Conservation (phyloP, 2,329 filamentous ascomycete species). For the Eutypella sp. region DNA sequence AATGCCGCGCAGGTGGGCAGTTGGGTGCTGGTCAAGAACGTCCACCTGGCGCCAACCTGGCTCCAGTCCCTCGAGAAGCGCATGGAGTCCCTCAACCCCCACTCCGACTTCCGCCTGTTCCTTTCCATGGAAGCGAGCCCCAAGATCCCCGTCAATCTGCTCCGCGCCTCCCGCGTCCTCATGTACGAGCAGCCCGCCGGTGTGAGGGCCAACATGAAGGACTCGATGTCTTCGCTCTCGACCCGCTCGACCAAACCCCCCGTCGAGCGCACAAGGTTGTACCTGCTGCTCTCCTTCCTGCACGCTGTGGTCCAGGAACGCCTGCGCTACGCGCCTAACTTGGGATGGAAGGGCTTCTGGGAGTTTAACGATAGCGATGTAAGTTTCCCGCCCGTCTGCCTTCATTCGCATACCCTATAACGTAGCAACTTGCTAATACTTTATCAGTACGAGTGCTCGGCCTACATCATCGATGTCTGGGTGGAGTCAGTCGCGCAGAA, state of each 20-base stretch:
- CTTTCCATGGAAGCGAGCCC: slow-evolving; percentile 95
- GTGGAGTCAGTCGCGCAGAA: slow-evolving; percentile 76
- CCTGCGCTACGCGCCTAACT: slow-evolving; percentile 83
- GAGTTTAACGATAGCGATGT: slow-evolving; percentile 99
- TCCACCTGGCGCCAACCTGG: slow-evolving; percentile 94
- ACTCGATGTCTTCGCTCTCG: slow-evolving; percentile 81
- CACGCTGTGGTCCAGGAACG: slow-evolving; percentile 95
- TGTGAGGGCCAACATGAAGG: slow-evolving; percentile 97
- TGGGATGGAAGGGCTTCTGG: slow-evolving; percentile 99
- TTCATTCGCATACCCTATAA: slow-evolving; percentile 1
- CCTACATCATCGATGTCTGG: slow-evolving; percentile 94
- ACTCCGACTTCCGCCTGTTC: slow-evolving; percentile 90
- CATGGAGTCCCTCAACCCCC: slow-evolving; percentile 90
- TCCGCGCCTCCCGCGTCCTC: slow-evolving; percentile 86
- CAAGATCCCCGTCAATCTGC: slow-evolving; percentile 93
- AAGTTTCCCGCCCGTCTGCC: slow-evolving; percentile 42
- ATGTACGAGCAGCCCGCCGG: slow-evolving; percentile 99
- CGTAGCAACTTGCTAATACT: slow-evolving; percentile 12
- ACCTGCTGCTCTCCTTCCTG: slow-evolving; percentile 86
- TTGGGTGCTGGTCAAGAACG: slow-evolving; percentile 99
- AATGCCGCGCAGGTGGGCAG: slow-evolving; percentile 86
- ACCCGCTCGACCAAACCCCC: slow-evolving; percentile 73
- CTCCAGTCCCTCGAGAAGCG: slow-evolving; percentile 95
- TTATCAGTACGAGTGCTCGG: slow-evolving; percentile 86
- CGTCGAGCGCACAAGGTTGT: slow-evolving; percentile 84